These are phyloP conservation scores for Glycyrrhiza uralensis DNA, from an alignment of 306 rosid genomes.

Conservation along the genomic window DNA sequence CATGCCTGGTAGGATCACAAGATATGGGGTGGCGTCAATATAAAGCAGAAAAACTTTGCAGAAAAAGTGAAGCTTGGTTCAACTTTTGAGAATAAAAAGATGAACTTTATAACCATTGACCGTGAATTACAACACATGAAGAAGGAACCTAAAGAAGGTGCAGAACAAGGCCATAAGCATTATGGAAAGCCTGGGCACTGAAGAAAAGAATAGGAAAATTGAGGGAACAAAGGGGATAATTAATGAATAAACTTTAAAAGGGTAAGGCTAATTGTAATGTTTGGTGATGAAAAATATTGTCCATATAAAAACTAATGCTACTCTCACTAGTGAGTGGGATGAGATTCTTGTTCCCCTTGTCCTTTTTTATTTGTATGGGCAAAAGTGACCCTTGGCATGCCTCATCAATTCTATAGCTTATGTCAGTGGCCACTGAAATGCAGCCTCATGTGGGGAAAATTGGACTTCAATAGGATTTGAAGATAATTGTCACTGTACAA, in stretches of 20 bases:
- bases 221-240: not conserved
- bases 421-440: not conserved
- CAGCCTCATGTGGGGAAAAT: not conserved
- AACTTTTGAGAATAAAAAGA: conserved; percentile 3
- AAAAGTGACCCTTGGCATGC: not conserved
- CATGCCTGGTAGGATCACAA: conserved; percentile 17
- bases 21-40: not conserved
- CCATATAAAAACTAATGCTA: not conserved
- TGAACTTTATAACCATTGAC: not conserved
- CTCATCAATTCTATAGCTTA: no score
- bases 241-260: not conserved
- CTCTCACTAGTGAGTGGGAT: not conserved
- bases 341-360: not conserved
- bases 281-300: not conserved
- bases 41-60: conserved; percentile 6
- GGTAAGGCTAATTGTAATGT: not conserved
- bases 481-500: not conserved
- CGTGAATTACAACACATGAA: not conserved
- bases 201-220: not conserved
- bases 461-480: not conserved
- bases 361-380: not conserved
- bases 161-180: not conserved
- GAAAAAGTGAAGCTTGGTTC: not conserved
- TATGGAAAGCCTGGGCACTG: conserved; percentile 7
- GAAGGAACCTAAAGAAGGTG: not conserved